These are phyloP conservation scores for Fraxinus paxiana DNA, from an alignment of 305 asterid genomes.

Conservation along the genomic window DNA sequence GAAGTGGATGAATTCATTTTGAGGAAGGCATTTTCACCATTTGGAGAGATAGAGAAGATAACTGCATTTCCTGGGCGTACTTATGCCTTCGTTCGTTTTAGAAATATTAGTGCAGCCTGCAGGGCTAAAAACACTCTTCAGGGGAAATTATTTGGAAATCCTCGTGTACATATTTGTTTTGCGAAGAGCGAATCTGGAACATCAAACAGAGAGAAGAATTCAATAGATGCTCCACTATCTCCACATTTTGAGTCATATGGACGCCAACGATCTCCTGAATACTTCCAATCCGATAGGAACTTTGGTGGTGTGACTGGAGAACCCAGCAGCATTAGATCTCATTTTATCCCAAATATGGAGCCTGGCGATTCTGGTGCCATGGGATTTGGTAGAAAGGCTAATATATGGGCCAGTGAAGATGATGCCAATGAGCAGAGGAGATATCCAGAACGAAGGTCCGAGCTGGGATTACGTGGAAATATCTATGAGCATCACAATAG, in stretches of 20 bases:
- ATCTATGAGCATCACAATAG: slow-evolving; percentile 43
- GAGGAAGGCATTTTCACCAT: slow-evolving; percentile 77
- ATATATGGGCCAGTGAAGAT: slow-evolving; percentile 44
- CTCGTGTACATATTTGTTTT: slow-evolving; percentile 82
- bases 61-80: slow-evolving; percentile 95
- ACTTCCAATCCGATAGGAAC: slow-evolving; percentile 45
- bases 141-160: slow-evolving; percentile 81
- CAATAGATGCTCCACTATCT: slow-evolving; percentile 48
- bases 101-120: slow-evolving; percentile 58
- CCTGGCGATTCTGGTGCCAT: slow-evolving; percentile 35
- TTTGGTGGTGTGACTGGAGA: slow-evolving; percentile 45
- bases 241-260: slow-evolving; percentile 47
- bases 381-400: slow-evolving; percentile 38
- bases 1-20: slow-evolving; percentile 75
- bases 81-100: slow-evolving; percentile 82
- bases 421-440: slow-evolving; percentile 49
- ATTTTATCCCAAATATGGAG: slow-evolving; percentile 43
- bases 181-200: slow-evolving; percentile 68
- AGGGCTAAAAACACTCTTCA: slow-evolving; percentile 81
- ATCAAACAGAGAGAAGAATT: slow-evolving; percentile 56
- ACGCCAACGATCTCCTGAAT: slow-evolving; percentile 44
- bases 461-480: slow-evolving; percentile 35
- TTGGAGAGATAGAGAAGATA: slow-evolving; percentile 83
- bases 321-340: slow-evolving; percentile 44
- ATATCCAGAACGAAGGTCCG: slow-evolving; percentile 40